A percentile compares a stretch with the other conserved stretches of the same genome.
Conservation (phyloP, 2,329 filamentous ascomycete genomes). For the Dactylonectria macrodidyma region DNA sequence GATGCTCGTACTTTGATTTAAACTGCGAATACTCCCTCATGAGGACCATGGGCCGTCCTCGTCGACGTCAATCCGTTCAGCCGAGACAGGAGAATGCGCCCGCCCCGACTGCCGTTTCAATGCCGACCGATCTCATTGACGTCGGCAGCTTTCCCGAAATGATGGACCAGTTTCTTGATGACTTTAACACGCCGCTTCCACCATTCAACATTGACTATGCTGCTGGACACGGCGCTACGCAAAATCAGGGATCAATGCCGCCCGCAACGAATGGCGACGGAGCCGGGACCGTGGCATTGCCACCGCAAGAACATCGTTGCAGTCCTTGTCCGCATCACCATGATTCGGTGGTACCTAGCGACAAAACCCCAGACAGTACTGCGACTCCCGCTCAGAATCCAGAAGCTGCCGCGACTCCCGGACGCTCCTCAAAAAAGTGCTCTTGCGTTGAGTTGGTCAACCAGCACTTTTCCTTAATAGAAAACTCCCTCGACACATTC, state of each 20-base stretch:
- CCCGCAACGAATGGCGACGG: neutral
- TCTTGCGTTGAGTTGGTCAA: neutral
- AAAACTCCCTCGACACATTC: neutral
- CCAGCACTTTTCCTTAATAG: neutral
- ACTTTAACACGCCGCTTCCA: neutral
- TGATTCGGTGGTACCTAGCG: neutral
- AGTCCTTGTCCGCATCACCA: neutral
- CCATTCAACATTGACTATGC: neutral
- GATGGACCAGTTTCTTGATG: neutral
- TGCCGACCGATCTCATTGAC: neutral
- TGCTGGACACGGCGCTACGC: neutral
- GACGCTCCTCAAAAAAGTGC: neutral
- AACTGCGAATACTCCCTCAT: conserved; percentile 35
- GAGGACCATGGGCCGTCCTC: conserved; percentile 28
- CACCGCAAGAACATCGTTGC: neutral
- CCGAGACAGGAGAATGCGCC: neutral
- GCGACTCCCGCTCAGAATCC: neutral
- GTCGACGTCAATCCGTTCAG: neutral
- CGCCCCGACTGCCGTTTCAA: neutral
- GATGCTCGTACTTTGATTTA: conserved; percentile 38
- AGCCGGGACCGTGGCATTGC: neutral
- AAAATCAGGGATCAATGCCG: neutral
- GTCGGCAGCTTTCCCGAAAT: neutral
- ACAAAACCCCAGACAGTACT: neutral
- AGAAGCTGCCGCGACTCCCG: neutral